Evolutionary conservation across 73 alveolate species (phyloP).

Genomic region (Paramecium tetraurelia): DNA sequence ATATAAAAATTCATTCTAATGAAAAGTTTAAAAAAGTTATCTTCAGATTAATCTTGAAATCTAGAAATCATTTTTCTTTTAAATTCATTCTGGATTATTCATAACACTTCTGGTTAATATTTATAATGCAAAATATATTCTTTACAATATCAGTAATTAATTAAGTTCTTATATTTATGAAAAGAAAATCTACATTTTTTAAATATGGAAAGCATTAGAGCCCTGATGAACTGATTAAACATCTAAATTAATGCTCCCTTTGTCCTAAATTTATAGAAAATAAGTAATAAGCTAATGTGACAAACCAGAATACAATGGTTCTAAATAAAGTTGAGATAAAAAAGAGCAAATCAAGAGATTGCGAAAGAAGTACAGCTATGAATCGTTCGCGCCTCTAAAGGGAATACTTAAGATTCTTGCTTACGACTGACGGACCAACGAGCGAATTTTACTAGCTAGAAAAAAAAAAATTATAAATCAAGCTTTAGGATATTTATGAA

Average conservation of each 20-base stretch:
- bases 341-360: not conserved
- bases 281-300: not conserved
- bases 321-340: not conserved
- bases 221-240: not conserved
- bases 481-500: not conserved
- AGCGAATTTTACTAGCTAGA: not conserved
- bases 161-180: not conserved
- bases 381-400: not conserved
- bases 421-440: not conserved
- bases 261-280: not conserved
- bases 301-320: not conserved
- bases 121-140: not conserved
- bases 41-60: not conserved
- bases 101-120: not conserved
- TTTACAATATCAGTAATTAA: not conserved
- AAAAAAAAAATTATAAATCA: not conserved
- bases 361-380: not conserved
- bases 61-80: not conserved
- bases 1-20: too few species aligned
- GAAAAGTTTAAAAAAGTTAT: not conserved
- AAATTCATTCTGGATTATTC: not conserved
- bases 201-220: not conserved
- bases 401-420: not conserved
- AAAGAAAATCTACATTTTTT: not conserved
- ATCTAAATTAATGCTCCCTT: not conserved